phyloP scores from a whole-genome alignment of 2,329 filamentous ascomycete genomes.

The Penicillium paneum region DNA sequence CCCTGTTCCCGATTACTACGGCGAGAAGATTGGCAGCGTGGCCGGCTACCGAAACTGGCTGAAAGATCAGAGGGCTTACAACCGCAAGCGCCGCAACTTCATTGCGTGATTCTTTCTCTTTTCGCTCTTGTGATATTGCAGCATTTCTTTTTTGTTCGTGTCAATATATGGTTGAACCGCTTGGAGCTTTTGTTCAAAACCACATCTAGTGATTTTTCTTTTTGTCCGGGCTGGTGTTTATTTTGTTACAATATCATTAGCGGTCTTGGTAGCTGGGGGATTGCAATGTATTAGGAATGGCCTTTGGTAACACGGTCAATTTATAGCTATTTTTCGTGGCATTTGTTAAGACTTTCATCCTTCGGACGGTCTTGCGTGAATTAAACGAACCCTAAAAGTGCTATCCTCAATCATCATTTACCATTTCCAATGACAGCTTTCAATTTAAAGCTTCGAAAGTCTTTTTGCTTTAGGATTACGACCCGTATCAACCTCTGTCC shows the following conservation, averaged over 20 bases:
- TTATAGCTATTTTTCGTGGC: neutral
- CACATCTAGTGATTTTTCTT: slow-evolving; percentile 12
- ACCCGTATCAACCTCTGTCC: slow-evolving; percentile 54
- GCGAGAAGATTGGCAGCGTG: slow-evolving; percentile 95
- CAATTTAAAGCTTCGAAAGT: slow-evolving; percentile 25
- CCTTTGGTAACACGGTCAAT: slow-evolving; percentile 16
- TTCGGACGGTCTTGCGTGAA: neutral
- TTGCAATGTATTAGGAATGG: slow-evolving; percentile 19
- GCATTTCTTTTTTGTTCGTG: slow-evolving; percentile 12
- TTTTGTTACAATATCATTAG: slow-evolving; percentile 24
- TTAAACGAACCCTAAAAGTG: neutral
- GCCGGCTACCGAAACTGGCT: slow-evolving; percentile 90
- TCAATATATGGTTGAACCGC: slow-evolving; percentile 18
- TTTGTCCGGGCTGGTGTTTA: slow-evolving; percentile 23
- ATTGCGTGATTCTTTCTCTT: slow-evolving; percentile 27
- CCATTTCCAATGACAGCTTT: neutral
- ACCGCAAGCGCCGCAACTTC: slow-evolving; percentile 69
- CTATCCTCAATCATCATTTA: neutral
- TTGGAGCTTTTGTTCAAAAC: neutral
- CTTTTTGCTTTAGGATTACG: slow-evolving; percentile 20
- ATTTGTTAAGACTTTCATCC: neutral
- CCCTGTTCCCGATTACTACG: slow-evolving; percentile 95
- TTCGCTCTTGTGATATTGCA: neutral
- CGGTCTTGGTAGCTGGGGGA: slow-evolving; percentile 20
- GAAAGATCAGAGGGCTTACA: slow-evolving; percentile 96